These are phyloP conservation scores for Juglanconis sp. DNA, from an alignment of 2,329 filamentous ascomycete genomes.

Conservation along the genomic window DNA sequence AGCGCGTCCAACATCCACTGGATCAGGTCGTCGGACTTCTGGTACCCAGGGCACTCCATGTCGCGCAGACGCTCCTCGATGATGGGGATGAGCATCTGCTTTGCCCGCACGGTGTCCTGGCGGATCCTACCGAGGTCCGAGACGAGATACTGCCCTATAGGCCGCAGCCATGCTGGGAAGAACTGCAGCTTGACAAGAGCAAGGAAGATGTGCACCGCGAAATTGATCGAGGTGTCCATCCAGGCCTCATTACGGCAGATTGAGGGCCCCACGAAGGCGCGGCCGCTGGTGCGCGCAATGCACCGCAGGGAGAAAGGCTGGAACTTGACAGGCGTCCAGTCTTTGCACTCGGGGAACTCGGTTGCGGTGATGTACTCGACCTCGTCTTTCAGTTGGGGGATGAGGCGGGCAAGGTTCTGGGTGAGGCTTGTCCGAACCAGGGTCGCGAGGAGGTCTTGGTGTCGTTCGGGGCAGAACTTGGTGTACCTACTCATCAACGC, in stretches of 20 bases:
- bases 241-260: constrained; percentile 52
- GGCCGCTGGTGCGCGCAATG: constrained; percentile 51
- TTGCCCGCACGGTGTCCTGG: constrained; percentile 39
- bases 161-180: constrained; percentile 48
- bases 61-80: constrained; percentile 44
- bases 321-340: constrained; percentile 54
- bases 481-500: constrained; percentile 51
- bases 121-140: constrained; percentile 44
- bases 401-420: constrained; percentile 44
- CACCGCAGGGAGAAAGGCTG: constrained; percentile 50
- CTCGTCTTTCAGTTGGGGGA: constrained; percentile 44
- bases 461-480: constrained; percentile 44
- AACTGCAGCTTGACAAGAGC: constrained; percentile 48
- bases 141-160: constrained; percentile 43
- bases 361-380: constrained; percentile 43
- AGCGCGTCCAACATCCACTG: constrained; percentile 43
- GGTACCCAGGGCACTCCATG: constrained; percentile 34
- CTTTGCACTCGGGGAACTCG: constrained; percentile 48
- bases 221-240: constrained; percentile 51
- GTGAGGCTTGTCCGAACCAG: constrained; percentile 45
- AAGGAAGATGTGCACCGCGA: constrained; percentile 47
- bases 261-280: constrained; percentile 48
- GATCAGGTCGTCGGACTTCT: constrained; percentile 40
- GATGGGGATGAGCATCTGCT: constrained; percentile 42
- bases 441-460: constrained; percentile 41